Evolutionary conservation across 2,329 filamentous ascomycete genomes (phyloP), one percentile per base, ranked within the genome.

Genomic region (Sarocladium strictum): DNA sequence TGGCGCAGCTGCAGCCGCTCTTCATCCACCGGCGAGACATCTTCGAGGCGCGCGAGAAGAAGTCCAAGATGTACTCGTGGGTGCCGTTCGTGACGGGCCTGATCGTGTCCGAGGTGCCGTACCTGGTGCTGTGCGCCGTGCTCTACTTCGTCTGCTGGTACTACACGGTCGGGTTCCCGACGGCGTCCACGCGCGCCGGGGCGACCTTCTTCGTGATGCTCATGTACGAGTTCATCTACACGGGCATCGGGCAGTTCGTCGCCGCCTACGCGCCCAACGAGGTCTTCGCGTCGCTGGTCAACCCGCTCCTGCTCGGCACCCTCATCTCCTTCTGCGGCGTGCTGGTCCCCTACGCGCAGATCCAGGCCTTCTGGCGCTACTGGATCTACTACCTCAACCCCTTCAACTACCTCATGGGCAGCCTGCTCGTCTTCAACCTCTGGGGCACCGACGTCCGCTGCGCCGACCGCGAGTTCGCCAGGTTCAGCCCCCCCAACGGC

Each of bases 241-340:
- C 77, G 0, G 76, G 76, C 1, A 79, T 87, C 45, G 83, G 82
- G 0, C 83, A 86, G 60, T 80, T 82, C 61, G 72, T 85, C n/a
- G 80, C 81, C 0, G 81, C 83, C 1, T 85, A 84, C 57, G 78
- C 81, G 0, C 82, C 82, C 0, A 84, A 82, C 58, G 80, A 76
- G 32, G 76, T 82, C 11, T 83, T 84, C 43, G 82, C 82, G 0
- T 71, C 79, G 0, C 71, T 85, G 3, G 74, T 76, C 57, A 84
- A 84, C 58, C 80, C 80, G 0, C 63, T 85, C 0, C 53, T 84
- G 11, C 69, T 85, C 54, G 74, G 77, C 63, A 66, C 83, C 38
- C 72, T 90, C 2, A 76, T 89, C 9, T 80, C 79, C 1, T 91
- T 92, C 72, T 90, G 86, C 61, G 88, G 88, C 58, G 85, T 91